Conservation (phyloP, 2,329 filamentous ascomycete genomes). For the Cladosporium sp. region DNA sequence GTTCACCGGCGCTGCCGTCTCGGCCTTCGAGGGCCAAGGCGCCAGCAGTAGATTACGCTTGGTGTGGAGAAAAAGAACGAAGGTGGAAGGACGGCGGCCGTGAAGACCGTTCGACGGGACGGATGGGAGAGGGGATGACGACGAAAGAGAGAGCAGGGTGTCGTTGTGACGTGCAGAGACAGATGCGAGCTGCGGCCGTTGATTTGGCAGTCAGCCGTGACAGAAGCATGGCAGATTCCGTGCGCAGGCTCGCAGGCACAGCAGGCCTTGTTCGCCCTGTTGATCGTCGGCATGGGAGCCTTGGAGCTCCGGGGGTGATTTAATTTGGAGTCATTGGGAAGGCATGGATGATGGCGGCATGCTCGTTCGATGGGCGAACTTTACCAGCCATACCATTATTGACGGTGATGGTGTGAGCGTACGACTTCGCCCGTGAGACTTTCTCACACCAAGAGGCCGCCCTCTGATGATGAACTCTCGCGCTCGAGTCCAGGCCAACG, state of each 20-base stretch:
- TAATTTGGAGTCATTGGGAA: neutral
- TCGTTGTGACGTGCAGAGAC: neutral
- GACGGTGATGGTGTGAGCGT: neutral
- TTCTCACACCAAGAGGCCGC: neutral
- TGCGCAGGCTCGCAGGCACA: neutral
- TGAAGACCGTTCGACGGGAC: conserved; percentile 3
- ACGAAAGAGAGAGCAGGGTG: conserved; percentile 7
- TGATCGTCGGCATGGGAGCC: conserved; percentile 3
- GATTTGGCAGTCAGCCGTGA: neutral
- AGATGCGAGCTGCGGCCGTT: conserved; percentile 8
- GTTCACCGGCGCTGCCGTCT: neutral
- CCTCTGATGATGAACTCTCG: neutral
- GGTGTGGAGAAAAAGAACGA: neutral
- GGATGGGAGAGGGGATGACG: neutral
- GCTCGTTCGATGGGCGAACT: neutral
- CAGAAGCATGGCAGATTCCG: conserved; percentile 1
- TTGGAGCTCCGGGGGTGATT: neutral
- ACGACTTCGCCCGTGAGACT: neutral
- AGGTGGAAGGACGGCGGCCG: neutral
- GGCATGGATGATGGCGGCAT: neutral
- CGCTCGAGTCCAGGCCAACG: neutral
- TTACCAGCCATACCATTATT: neutral
- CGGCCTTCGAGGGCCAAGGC: conserved; percentile 12
- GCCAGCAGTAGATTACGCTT: neutral
- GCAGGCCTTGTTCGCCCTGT: neutral